Evolutionary conservation across 1,139 yeast species (phyloP).

Genomic region (Yamadazyma siamensis): DNA sequence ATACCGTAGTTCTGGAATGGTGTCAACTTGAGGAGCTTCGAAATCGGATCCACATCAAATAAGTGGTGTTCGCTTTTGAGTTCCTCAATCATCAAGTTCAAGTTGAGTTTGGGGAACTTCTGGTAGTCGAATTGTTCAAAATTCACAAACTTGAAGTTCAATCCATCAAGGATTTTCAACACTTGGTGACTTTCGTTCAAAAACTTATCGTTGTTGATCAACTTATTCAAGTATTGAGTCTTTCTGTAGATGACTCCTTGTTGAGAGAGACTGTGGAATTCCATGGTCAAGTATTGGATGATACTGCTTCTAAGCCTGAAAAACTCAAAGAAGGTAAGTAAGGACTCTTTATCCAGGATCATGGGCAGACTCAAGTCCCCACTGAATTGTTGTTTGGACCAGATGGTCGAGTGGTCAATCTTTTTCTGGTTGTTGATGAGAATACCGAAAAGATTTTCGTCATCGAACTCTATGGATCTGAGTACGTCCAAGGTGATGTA

Average conservation of each 20-base stretch:
- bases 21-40: conserved; percentile 5
- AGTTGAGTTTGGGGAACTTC: conserved; percentile 32
- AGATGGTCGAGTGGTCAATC: conserved; percentile 42
- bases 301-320: conserved; percentile 59
- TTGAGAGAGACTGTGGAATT: conserved; percentile 58
- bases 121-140: conserved; percentile 38
- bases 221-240: conserved; percentile 47
- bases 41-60: conserved; percentile 4
- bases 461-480: conserved; percentile 27
- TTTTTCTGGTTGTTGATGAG: conserved; percentile 55
- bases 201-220: conserved; percentile 48
- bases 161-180: conserved; percentile 64
- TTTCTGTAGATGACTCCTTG: conserved; percentile 53
- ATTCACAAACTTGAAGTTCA: conserved; percentile 51
- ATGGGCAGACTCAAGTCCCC: conserved; percentile 26
- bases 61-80: conserved; percentile 12
- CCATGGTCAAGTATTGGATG: conserved; percentile 68
- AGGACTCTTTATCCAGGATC: conserved; percentile 30
- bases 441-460: conserved; percentile 46
- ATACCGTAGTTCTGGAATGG: conserved; percentile 3
- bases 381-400: conserved; percentile 51
- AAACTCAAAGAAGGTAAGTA: conserved; percentile 59
- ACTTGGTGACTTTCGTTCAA: conserved; percentile 58
- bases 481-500: conserved; percentile 49
- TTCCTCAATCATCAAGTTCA: conserved; percentile 25